phyloP scores from a whole-genome alignment of 257 asterid species.

The Datura wrightii region DNA sequence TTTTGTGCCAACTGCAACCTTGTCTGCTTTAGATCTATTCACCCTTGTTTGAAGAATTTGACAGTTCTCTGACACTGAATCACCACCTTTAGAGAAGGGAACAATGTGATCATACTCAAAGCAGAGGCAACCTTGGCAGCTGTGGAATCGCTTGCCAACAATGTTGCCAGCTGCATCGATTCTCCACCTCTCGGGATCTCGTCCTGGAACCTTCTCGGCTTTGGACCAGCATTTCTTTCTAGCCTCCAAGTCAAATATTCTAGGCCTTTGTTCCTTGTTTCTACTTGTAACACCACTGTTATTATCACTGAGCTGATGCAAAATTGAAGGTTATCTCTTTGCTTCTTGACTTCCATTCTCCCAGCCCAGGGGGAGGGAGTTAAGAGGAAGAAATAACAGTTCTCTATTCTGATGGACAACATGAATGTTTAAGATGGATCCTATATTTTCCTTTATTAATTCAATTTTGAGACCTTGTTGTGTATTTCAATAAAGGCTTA shows the following conservation, averaged over 20 bases:
- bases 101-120: slow-evolving; percentile 73
- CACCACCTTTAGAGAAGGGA: slow-evolving; percentile 82
- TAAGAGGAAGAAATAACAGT: slow-evolving; percentile 17
- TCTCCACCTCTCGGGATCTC: slow-evolving; percentile 87
- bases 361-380: slow-evolving; percentile 27
- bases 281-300: slow-evolving; percentile 37
- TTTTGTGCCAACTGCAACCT: slow-evolving; percentile 49
- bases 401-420: not conserved
- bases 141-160: slow-evolving; percentile 69
- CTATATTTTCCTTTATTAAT: not conserved
- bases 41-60: slow-evolving; percentile 90
- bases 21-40: slow-evolving; percentile 73
- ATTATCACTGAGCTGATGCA: slow-evolving; percentile 44
- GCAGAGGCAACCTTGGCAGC: slow-evolving; percentile 82
- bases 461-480: not conserved
- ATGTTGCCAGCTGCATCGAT: slow-evolving; percentile 81
- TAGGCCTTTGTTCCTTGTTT: slow-evolving; percentile 55
- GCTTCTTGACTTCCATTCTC: slow-evolving; percentile 1
- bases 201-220: slow-evolving; percentile 66
- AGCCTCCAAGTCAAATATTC: slow-evolving; percentile 63
- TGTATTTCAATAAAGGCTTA: not conserved
- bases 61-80: slow-evolving; percentile 72
- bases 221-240: slow-evolving; percentile 72
- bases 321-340: slow-evolving; percentile 37
- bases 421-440: not conserved